Evolutionary conservation across 148 eudicot species (phyloP).

Genomic region (Rhododendron ovatum): DNA sequence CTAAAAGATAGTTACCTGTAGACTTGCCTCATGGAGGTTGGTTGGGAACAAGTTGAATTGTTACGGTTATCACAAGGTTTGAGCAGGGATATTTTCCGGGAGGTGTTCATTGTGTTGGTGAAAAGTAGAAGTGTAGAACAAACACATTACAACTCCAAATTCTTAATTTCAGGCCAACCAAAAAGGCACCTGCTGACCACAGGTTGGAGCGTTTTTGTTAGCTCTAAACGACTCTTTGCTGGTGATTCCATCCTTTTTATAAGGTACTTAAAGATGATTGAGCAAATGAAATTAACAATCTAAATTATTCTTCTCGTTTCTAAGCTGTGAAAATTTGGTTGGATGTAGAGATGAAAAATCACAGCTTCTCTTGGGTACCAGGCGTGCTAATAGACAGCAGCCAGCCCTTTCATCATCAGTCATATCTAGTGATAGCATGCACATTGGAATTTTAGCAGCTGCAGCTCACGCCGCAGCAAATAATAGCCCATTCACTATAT

Average conservation of each 20-base stretch:
- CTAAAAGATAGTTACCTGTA: background rate
- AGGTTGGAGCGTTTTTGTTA: conserved; percentile 96
- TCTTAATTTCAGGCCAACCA: conserved; percentile 73
- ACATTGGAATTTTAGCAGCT: conserved; percentile 95
- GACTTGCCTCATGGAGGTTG: background rate
- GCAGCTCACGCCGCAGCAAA: conserved; percentile 99
- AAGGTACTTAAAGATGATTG: conserved; percentile 40
- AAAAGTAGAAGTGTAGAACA: too few relatives aligned
- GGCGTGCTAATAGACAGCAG: conserved; percentile 88
- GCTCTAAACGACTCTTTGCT: conserved; percentile 84
- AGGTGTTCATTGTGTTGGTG: background rate
- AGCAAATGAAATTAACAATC: background rate
- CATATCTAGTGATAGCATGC: conserved; percentile 99
- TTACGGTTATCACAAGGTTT: background rate
- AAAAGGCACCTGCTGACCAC: conserved; percentile 95
- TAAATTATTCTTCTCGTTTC: background rate
- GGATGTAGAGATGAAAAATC: conserved; percentile 85
- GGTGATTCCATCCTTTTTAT: conserved; percentile 96
- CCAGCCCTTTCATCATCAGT: conserved; percentile 95
- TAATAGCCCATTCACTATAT: conserved; percentile 89
- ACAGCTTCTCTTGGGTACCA: conserved; percentile 84
- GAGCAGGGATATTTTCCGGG: background rate
- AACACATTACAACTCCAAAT: background rate
- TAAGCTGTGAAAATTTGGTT: conserved; percentile 17
- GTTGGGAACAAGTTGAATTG: background rate